Base-by-base conservation (phyloP, 805 yeast genomes). In the Candida chauliodis region DNA sequence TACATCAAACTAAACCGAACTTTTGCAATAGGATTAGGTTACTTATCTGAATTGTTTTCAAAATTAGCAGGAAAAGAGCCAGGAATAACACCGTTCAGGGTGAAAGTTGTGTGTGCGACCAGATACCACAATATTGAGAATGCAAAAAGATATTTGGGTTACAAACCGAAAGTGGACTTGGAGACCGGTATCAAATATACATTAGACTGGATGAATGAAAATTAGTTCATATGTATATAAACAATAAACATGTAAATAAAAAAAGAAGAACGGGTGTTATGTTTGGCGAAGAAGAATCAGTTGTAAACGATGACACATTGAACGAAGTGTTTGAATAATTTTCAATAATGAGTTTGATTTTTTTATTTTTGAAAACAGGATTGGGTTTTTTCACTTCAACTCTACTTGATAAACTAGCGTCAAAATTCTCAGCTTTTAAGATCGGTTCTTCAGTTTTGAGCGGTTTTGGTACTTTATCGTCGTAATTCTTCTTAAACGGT, bases 41-140 rank as follows among this genome's bases (percentile, higher is more conserved):
- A 86, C 53, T 59, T 88, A 28, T 78, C 95, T n/a, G 85, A 84
- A 50, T 76, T 78, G 52, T 75, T 81, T 43, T 77, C 93, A 8
- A 79, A 76, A 38, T 47, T 90, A 6, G 53, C 77, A 3, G 86
- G 91, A 2, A 87, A 85, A 59, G 95, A 88, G 55, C 86, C 97
- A 2, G 95, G 95, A n/a, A 71, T 93, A 45, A 89, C 98, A 2
- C 95, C 98, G 2, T 93, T 91, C 66, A 79, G 98, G 63, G 99
- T 89, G 16, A 84, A 79, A 46, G 80, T 91, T 38, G 90, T 90
- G 9, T 88, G 96, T 63, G 98, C 98, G 15, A 78, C 76, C 45
- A 82, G 99, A 61, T 93, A 93, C 61, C 96, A 91, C 59, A 87
- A 90, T 55, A 89, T 93, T 45, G 52, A 84, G 25, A 91, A 89